Evolutionary conservation across 345 rosid genomes (phyloP).

Genomic region (Cochlearia excelsa): DNA sequence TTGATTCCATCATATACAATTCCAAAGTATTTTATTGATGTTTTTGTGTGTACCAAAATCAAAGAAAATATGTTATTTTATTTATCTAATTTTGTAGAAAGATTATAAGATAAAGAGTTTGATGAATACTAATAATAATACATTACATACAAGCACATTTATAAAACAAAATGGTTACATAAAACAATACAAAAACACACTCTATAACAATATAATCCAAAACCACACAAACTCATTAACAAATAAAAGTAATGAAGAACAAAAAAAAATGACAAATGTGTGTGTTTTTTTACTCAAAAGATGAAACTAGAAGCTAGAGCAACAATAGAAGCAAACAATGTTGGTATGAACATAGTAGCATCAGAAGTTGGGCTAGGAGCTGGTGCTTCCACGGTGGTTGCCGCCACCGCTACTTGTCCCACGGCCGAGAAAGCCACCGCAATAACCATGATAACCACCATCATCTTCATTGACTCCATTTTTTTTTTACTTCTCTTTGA

Average conservation of each 20-base stretch:
- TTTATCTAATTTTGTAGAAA: conserved; percentile 2
- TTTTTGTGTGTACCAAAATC: conserved; percentile 29
- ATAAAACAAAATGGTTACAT: conserved; percentile 22
- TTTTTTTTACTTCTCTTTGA: too few species aligned
- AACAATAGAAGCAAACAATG: conserved; percentile 38
- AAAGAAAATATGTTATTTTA: conserved; percentile 4
- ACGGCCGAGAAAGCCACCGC: background rate
- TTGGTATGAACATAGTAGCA: conserved; percentile 35
- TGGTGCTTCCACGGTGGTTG: conserved; percentile 16
- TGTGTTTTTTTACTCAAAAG: conserved; percentile 23
- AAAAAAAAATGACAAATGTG: conserved; percentile 21
- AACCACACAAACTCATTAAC: conserved; percentile 27
- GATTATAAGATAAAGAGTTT: conserved; percentile 19
- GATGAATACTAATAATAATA: conserved; percentile 1
- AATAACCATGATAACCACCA: background rate
- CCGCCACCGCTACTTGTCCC: background rate
- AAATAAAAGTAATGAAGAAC: conserved; percentile 11
- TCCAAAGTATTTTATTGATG: conserved; percentile 19
- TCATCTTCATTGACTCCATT: background rate
- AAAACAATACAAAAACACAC: conserved; percentile 8
- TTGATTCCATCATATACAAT: conserved; percentile 3
- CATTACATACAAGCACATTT: conserved; percentile 18
- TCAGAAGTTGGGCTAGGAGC: conserved; percentile 45
- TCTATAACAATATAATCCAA: conserved; percentile 25
- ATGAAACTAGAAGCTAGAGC: conserved; percentile 37